Evolutionary conservation across 2,329 filamentous ascomycete genomes (phyloP).

Genomic region (Orbilia oligospora): DNA sequence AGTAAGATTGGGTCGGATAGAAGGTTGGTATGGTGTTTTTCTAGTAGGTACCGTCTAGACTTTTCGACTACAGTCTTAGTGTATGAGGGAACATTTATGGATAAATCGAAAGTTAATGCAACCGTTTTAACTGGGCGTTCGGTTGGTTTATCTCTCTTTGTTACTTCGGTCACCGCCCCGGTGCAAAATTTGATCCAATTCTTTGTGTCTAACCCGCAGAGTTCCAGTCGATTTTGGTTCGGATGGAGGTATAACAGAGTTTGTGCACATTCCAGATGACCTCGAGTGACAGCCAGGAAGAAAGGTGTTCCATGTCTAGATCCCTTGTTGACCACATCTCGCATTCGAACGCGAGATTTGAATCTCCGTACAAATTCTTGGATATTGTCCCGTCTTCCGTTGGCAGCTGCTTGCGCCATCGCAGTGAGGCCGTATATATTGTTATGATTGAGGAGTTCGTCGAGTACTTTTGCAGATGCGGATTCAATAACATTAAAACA

Average conservation of each 20-base stretch:
- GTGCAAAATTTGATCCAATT: constrained; percentile 5
- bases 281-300: constrained; percentile 10
- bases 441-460: background rate
- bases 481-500: background rate
- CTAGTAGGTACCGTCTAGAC: background rate
- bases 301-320: constrained; percentile 1
- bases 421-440: constrained; percentile 8
- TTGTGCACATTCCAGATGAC: constrained; percentile 5
- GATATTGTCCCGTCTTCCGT: constrained; percentile 1
- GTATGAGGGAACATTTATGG: background rate
- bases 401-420: constrained; percentile 2
- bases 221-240: background rate
- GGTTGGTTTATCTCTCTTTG: background rate
- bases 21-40: background rate
- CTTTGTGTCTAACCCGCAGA: background rate
- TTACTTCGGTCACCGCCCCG: background rate
- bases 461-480: background rate
- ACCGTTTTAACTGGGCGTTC: background rate
- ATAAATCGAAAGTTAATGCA: background rate
- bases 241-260: background rate
- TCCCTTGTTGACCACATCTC: constrained; percentile 3
- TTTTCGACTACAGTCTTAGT: background rate
- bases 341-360: constrained; percentile 3
- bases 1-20: constrained; percentile 1
- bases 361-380: constrained; percentile 1